Percentiles rank a stretch among this genome's conserved stretches.
These are phyloP conservation scores for Verticillium zaregamsianum DNA, from an alignment of 2,329 filamentous ascomycete genomes.

Conservation along the genomic window DNA sequence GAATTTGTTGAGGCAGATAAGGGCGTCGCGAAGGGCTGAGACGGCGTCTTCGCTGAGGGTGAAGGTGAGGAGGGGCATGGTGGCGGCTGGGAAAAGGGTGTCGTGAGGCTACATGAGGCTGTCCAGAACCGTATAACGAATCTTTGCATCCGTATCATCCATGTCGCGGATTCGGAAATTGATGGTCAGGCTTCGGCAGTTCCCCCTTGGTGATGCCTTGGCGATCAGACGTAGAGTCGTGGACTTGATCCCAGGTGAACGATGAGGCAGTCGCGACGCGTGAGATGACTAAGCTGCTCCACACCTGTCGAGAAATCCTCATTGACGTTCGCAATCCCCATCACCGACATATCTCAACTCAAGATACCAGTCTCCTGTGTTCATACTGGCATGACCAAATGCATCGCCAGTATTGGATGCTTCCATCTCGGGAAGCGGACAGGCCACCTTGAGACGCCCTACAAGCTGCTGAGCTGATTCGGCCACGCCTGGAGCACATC, in stretches of 20 bases:
- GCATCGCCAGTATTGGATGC: too few species aligned
- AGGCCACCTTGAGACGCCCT: too few species aligned
- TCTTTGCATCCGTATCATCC: background rate
- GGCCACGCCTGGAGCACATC: too few species aligned
- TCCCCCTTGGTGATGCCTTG: background rate
- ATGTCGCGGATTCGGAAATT: background rate
- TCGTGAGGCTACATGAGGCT: background rate
- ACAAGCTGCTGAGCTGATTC: too few species aligned
- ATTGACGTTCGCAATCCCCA: too few species aligned
- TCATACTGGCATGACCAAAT: too few species aligned
- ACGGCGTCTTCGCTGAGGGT: slow-evolving; percentile 71
- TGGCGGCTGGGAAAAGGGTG: background rate
- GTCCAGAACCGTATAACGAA: background rate
- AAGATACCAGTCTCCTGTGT: too few species aligned
- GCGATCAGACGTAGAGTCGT: background rate
- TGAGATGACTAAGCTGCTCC: background rate
- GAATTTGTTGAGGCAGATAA: slow-evolving; percentile 74
- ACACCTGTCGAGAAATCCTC: too few species aligned
- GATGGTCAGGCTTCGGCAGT: background rate
- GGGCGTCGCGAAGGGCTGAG: slow-evolving; percentile 64
- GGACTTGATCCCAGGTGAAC: background rate
- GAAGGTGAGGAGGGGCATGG: slow-evolving; percentile 65
- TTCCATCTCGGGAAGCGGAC: too few species aligned
- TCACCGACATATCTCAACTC: too few species aligned
- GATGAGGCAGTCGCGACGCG: background rate